Base-by-base conservation (phyloP, 805 yeast genomes). In the Candida adriatica region DNA sequence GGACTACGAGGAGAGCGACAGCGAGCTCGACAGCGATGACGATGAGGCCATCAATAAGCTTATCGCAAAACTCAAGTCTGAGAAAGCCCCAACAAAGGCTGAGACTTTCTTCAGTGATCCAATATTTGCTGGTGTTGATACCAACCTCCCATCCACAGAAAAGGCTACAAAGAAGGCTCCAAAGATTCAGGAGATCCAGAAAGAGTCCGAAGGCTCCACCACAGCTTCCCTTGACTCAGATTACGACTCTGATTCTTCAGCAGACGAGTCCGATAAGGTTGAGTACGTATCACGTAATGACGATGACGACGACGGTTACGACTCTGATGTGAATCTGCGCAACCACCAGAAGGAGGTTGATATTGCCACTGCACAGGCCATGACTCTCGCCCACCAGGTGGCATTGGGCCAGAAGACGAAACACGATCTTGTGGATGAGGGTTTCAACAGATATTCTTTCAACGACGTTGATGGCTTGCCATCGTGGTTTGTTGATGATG, bases 401-500 rank as follows among this genome's bases (percentile, higher is more conserved):
- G 98, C 97, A 0, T 58, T 86, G 16, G 96, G 96, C 8, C 87
- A 85, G 49, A 82, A 69, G 64, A 74, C 79, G 30, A 87, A 80
- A 53, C 79, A 84, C 47, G 95, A 87, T 50, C 64, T 90, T 35
- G 64, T 85, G n/a, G 86, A 87, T 49, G 96, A 92, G 49, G 96
- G 96, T 24, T 84, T 82, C 59, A 86, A 90, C 58, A 78, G 85
- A 57, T 84, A 86, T 45, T 76, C 97, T 3, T 90, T 92, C 70
- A 73, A 96, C 46, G 97, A 92, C 49, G 68, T 64, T 26, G 96
- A 88, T 18, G 86, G 87, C 10, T 66, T 92, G 33, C 99, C 99
- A 1, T 87, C 76, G n/a, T 92, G 99, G 99, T 92, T 92, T 53
- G 37, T 83, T 26, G 97, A 92, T 45, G 98, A 92, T 45, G 99